Base-by-base conservation (phyloP, 2,329 filamentous ascomycete genomes). In the Colletotrichum cordylinicola region DNA sequence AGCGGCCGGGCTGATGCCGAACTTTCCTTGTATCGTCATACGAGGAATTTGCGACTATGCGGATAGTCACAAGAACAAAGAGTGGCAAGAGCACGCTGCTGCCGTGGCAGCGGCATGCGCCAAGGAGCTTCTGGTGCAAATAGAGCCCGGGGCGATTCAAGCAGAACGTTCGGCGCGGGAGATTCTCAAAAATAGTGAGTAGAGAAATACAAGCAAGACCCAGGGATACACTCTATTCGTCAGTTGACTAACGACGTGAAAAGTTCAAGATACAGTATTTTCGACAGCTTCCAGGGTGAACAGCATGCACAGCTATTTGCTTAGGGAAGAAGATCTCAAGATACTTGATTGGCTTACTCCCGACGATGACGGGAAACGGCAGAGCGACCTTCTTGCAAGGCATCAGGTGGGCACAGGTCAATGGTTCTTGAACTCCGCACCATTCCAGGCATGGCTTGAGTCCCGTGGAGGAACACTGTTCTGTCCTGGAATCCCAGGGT, bases 401-500 rank as follows among this genome's bases (percentile, higher is more conserved):
- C 24, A 21, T 18, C 56, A 60, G 4, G 29, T 16, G 7, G 83
- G 82, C 9, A 90, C 88, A 4, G 84, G 87, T 0, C 75, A 84
- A 70, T 90, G 88, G 88, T 80, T 91, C 2, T 77, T 90, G 1
- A 75, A 84, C 7, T 86, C 86, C 0, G 6, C 9, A 0, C 81
- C 85, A 48, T 88, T 83, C 73, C n/a, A 72, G 13, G 39, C 24
- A 4, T 88, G 85, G 86, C 10, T 83, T 1, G n/a, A 64, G 1
- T 55, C 55, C 0, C 35, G 73, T 0, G 78, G 78, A 2, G 74
- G 82, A 33, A 86, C 82, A 0, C 74, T 90, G 0, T 89, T 87
- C 75, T 90, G 87, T 76, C 83, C 83, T 8, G 87, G 88, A 0
- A 87, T 87, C 16, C 87, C 87, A 0, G 88, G 88, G 7, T 85